Evolutionary conservation across 2,329 filamentous ascomycete genomes (phyloP).

Genomic region (Tolypocladium paradoxum): DNA sequence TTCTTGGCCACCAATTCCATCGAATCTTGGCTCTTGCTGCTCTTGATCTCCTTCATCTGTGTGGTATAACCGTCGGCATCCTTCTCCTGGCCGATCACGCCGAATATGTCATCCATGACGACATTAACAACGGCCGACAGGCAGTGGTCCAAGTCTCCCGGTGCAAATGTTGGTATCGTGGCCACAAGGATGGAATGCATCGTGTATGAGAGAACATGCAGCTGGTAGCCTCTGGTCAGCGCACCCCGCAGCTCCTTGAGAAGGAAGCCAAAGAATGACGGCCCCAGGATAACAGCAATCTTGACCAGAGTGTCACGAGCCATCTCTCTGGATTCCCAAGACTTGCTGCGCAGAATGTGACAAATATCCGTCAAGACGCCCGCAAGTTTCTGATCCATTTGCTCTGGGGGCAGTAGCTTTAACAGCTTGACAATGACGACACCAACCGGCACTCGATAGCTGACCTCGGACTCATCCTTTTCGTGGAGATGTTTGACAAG

Average conservation of each 20-base stretch:
- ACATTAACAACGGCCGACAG: slow-evolving; percentile 66
- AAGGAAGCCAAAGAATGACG: slow-evolving; percentile 82
- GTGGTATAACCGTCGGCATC: slow-evolving; percentile 92
- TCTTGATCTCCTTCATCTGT: slow-evolving; percentile 96
- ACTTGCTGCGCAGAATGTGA: slow-evolving; percentile 81
- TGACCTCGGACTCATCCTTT: slow-evolving; percentile 91
- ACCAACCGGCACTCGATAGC: slow-evolving; percentile 80
- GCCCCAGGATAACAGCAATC: slow-evolving; percentile 70
- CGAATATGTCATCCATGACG: slow-evolving; percentile 97
- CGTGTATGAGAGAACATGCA: slow-evolving; percentile 91
- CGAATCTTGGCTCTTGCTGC: slow-evolving; percentile 94
- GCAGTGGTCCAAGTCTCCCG: slow-evolving; percentile 86
- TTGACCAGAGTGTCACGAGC: slow-evolving; percentile 79
- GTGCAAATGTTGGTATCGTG: slow-evolving; percentile 58
- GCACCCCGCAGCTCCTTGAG: slow-evolving; percentile 80
- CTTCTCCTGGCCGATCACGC: slow-evolving; percentile 85
- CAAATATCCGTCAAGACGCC: slow-evolving; percentile 84
- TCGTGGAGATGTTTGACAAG: slow-evolving; percentile 80
- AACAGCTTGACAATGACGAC: slow-evolving; percentile 83
- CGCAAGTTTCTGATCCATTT: slow-evolving; percentile 65
- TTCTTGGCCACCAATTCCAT: slow-evolving; percentile 87
- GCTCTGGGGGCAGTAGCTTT: slow-evolving; percentile 62
- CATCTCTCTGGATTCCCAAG: slow-evolving; percentile 82
- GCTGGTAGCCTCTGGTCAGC: slow-evolving; percentile 75
- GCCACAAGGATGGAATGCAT: slow-evolving; percentile 82